These are phyloP conservation scores for Viola odorata DNA, from an alignment of 345 rosid species.

Conservation along the genomic window DNA sequence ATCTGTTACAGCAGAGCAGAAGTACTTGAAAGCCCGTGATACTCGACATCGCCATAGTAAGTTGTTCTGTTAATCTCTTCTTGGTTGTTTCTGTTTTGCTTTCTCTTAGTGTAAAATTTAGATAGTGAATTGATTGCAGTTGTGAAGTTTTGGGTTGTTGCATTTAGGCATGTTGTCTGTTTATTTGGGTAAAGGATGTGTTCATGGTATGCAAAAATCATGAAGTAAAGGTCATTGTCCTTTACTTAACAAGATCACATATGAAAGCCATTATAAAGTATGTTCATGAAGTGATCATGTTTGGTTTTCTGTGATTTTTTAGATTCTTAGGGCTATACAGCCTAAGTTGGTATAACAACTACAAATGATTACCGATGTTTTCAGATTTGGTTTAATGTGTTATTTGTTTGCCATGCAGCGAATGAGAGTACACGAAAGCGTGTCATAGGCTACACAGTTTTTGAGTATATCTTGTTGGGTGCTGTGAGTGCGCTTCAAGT, in stretches of 20 bases:
- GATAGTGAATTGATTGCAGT: neutral
- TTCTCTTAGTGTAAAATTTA: neutral
- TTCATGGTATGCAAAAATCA: no score
- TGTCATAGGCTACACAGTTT: constrained; percentile 73
- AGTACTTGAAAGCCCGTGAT: constrained; percentile 90
- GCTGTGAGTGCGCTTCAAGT: constrained; percentile 72
- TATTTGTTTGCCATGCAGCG: constrained; percentile 42
- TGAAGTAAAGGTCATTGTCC: no score
- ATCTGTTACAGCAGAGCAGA: constrained; percentile 87
- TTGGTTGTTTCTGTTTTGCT: neutral
- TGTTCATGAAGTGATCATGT: no score
- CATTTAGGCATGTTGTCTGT: no score
- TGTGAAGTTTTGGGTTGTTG: no score
- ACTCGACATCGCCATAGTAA: constrained; percentile 86
- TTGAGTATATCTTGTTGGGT: constrained; percentile 69
- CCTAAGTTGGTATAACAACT: no score
- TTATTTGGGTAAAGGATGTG: no score
- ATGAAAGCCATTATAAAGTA: no score
- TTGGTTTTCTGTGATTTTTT: no score
- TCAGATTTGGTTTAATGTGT: neutral
- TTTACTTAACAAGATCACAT: no score
- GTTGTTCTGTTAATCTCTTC: constrained; percentile 19
- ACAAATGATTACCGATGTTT: no score
- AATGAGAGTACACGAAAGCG: constrained; percentile 92
- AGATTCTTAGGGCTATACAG: no score